A percentile compares a stretch with the other conserved stretches of the same genome.
phyloP scores from a whole-genome alignment of 345 rosid species.

The Psidium friedrichsthalianum region DNA sequence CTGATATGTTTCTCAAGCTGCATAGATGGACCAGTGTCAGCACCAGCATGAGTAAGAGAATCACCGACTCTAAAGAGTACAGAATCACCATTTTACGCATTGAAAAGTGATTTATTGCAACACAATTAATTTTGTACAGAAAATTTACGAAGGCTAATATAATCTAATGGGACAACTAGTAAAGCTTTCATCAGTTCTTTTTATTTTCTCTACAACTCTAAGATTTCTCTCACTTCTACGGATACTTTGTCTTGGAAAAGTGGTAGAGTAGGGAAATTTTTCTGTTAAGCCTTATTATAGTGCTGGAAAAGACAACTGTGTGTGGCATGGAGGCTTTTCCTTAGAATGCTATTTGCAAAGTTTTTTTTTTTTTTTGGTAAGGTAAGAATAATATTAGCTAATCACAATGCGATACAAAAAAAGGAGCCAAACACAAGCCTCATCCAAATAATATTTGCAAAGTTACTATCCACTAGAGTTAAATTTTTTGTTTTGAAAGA shows the following conservation, averaged over 20 bases:
- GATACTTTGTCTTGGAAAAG: not conserved
- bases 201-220: not conserved
- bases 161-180: not conserved
- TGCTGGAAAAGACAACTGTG: not conserved
- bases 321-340: not conserved
- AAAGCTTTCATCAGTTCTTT: not conserved
- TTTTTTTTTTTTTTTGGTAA: no score
- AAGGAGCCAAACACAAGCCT: no score
- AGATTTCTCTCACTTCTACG: not conserved
- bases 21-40: not conserved
- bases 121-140: not conserved
- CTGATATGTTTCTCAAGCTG: slow-evolving; percentile 82
- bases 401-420: no score
- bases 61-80: not conserved
- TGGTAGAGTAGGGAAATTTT: not conserved
- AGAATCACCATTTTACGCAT: not conserved
- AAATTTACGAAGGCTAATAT: not conserved
- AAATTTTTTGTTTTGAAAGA: not conserved
- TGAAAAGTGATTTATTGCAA: not conserved
- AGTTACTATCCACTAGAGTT: not conserved
- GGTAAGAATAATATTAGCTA: no score
- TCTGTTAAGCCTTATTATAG: not conserved
- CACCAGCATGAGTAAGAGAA: not conserved
- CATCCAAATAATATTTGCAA: no score
- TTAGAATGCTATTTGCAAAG: not conserved